Evolutionary conservation across 768 basidiomycete genomes (phyloP).

Genomic region (Mycena alexandri): DNA sequence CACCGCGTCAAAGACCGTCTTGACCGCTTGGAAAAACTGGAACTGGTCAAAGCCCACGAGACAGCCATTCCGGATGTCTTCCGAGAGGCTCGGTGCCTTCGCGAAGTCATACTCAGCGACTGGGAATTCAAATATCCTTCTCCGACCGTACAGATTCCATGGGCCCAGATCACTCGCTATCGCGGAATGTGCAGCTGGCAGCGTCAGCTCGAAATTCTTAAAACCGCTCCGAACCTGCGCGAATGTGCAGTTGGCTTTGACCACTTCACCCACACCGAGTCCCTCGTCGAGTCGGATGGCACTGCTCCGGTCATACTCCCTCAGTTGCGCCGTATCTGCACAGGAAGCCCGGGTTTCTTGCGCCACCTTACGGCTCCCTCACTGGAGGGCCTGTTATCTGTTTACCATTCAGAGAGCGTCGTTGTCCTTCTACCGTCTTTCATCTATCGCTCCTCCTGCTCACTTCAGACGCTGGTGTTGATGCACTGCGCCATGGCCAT

Average conservation of each 20-base stretch:
- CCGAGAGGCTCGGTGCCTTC: neutral
- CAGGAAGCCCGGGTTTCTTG: neutral
- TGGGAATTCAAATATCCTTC: neutral
- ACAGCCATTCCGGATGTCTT: neutral
- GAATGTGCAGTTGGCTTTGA: neutral
- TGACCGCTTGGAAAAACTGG: neutral
- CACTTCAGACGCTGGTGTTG: neutral
- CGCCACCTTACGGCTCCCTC: neutral
- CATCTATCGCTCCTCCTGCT: neutral
- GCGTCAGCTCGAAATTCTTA: neutral
- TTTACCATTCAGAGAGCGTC: too few relatives aligned
- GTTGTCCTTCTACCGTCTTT: neutral
- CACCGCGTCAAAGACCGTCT: neutral
- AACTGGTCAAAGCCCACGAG: neutral
- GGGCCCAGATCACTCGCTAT: conserved; percentile 6
- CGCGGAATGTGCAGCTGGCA: neutral
- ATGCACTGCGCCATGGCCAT: neutral
- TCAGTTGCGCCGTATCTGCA: conserved; percentile 1
- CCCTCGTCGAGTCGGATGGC: neutral
- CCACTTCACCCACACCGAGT: neutral
- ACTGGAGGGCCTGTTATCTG: neutral
- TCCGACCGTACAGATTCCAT: neutral
- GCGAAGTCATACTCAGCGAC: neutral
- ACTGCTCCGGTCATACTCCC: neutral
- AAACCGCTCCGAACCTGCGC: neutral